phyloP scores from a whole-genome alignment of 257 asterid genomes.

The Scutellaria baicalensis region DNA sequence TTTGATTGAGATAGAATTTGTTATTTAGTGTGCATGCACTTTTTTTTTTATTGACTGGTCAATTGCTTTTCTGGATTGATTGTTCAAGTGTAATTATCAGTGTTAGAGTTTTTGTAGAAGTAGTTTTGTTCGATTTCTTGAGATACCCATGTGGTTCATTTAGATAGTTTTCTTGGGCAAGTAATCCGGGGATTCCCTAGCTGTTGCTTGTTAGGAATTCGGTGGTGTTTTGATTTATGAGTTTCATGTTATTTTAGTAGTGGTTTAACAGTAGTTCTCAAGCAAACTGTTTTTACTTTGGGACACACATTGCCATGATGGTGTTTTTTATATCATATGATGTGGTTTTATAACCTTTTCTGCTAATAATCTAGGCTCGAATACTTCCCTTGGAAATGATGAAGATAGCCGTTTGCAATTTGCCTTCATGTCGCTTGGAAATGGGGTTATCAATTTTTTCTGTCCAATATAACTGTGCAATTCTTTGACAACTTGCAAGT shows the following conservation, averaged over 20 bases:
- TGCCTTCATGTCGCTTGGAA: not conserved
- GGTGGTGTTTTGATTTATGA: not conserved
- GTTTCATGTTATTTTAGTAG: not conserved
- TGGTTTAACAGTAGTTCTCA: not conserved
- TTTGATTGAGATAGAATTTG: not conserved
- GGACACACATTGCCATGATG: not conserved
- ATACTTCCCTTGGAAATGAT: not conserved
- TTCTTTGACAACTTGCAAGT: not conserved
- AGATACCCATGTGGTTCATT: not conserved
- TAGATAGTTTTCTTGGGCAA: not conserved
- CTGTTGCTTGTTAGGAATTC: not conserved
- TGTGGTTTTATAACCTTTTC: not conserved
- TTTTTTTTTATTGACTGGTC: not conserved
- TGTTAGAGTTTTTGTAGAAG: not conserved
- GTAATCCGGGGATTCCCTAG: not conserved
- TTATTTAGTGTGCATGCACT: not conserved
- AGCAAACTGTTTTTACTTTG: not conserved
- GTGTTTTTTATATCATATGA: not conserved
- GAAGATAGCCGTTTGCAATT: not conserved
- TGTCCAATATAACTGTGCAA: not conserved
- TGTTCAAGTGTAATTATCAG: not conserved
- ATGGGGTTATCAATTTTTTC: not conserved
- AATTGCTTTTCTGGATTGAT: constrained; percentile 4
- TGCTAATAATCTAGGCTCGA: not conserved
- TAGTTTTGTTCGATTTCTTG: not conserved